Evolutionary conservation across 495 filamentous ascomycete species (phyloP), one percentile per base, ranked within the genome.

Genomic region (Daldinia bambusicola): DNA sequence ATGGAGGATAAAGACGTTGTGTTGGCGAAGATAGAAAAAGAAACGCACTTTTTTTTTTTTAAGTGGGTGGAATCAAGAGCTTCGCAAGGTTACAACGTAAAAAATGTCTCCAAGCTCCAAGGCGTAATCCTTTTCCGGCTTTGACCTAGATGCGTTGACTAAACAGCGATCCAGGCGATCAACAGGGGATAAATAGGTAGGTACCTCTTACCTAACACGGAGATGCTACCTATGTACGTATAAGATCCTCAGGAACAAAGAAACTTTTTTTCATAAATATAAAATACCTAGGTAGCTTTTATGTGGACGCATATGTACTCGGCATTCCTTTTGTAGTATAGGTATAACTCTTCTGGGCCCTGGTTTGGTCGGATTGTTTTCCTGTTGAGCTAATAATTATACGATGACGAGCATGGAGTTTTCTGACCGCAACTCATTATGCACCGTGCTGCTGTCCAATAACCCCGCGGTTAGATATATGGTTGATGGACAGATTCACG

Each of bases 361-460:
- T 6, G 5, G 43, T 20, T 36, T 51, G 61, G 10, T 53, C 41
- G 26, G 59, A 55, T 52, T 52, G 13, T 50, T 36, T 36, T 36
- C 34, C 14, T 32, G 22, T 2, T 53, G 31, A 53, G 58, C 38
- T 59, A 40, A 20, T 37, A n/a, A 53, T 10, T 16, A 53, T 13
- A 40, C 45, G 56, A 50, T 41, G 16, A 31, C 8, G 30, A 43
- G 30, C 20, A 26, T 45, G 37, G 10, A 61, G 34, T 26, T 66
- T 34, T 66, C 62, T 73, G 70, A 73, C 70, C 70, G 70, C 70
- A 73, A 73, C 62, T 73, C 43, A 8, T 58, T n/a, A 60, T 67
- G 36, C 14, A 16, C n/a, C 59, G 16, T 56, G 26, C 14, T 56
- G 16, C 32, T 31, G 26, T 26, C 26, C 3, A 26, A 26, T 26